These are phyloP conservation scores for Mortierella claussenii DNA, from an alignment of 192 early-diverging fungal genomes.

Conservation along the genomic window DNA sequence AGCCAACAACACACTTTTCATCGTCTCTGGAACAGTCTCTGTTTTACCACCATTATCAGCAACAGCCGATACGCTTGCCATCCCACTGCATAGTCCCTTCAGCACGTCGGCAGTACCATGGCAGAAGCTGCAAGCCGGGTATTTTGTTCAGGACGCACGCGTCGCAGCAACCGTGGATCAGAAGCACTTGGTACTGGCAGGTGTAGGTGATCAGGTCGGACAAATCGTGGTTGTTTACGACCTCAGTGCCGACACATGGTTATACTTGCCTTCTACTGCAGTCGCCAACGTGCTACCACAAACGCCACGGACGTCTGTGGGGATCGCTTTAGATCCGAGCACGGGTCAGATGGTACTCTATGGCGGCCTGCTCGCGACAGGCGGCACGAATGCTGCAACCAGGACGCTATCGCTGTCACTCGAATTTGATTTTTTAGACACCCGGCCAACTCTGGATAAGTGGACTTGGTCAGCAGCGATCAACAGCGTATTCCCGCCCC, in stretches of 20 bases:
- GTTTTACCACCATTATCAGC: neutral
- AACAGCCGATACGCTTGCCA: slow-evolving; percentile 14
- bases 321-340: slow-evolving; percentile 4
- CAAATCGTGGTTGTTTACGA: slow-evolving; percentile 24
- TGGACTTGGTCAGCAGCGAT: slow-evolving; percentile 28
- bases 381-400: neutral
- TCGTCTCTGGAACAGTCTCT: slow-evolving; percentile 16
- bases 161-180: slow-evolving; percentile 14
- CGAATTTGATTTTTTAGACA: slow-evolving; percentile 32
- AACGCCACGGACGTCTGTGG: slow-evolving; percentile 13
- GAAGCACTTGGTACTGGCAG: slow-evolving; percentile 14
- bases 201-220: slow-evolving; percentile 3
- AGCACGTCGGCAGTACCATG: slow-evolving; percentile 4
- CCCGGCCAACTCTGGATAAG: neutral
- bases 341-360: slow-evolving; percentile 13
- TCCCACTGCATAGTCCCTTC: slow-evolving; percentile 17
- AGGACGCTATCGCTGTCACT: neutral
- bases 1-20: slow-evolving; percentile 26
- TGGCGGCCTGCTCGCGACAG: slow-evolving; percentile 4
- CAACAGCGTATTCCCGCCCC: neutral
- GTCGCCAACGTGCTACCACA: neutral
- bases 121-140: slow-evolving; percentile 11
- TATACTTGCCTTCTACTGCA: neutral
- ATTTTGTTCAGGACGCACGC: slow-evolving; percentile 8
- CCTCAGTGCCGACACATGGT: slow-evolving; percentile 11